A percentile compares a stretch with the other conserved stretches of the same genome.
Evolutionary conservation across 148 eudicot genomes (phyloP).

Genomic region (Nepenthes gracilis): DNA sequence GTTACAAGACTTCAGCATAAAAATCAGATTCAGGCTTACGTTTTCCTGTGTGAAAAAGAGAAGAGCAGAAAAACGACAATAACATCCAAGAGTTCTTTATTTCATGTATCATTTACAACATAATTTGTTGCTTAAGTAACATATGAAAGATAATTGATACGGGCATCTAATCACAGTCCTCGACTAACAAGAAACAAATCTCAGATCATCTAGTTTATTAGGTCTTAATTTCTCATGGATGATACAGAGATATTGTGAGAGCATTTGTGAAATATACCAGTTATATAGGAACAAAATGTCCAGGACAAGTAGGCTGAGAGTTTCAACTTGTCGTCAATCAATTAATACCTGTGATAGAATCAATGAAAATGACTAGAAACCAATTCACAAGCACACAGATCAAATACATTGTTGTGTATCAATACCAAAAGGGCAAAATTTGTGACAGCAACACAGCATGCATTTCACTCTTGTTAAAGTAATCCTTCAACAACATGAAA

Average conservation of each 20-base stretch:
- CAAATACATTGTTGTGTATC: background rate
- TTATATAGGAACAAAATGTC: constrained; percentile 83
- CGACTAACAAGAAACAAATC: too few relatives aligned
- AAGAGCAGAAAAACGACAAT: background rate
- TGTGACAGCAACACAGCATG: constrained; percentile 78
- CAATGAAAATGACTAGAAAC: background rate
- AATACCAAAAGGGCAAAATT: constrained; percentile 84
- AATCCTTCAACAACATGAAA: too few relatives aligned
- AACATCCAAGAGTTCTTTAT: background rate
- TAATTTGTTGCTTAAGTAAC: too few relatives aligned
- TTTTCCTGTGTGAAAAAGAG: constrained; percentile 43
- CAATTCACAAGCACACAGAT: background rate
- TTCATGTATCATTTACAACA: too few relatives aligned
- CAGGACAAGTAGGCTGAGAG: constrained; percentile 78
- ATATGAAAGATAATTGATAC: too few relatives aligned
- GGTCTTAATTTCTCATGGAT: too few relatives aligned
- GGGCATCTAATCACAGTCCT: too few relatives aligned
- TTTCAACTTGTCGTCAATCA: constrained; percentile 86
- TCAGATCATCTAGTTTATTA: too few relatives aligned
- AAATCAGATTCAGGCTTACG: constrained; percentile 73
- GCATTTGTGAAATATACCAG: constrained; percentile 56
- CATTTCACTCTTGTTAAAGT: constrained; percentile 56
- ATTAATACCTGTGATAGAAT: constrained; percentile 47
- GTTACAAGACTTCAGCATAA: constrained; percentile 47
- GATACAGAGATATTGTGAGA: too few relatives aligned